These are phyloP conservation scores for Solanum lycopersicoides DNA, from an alignment of 257 asterid genomes.

Conservation along the genomic window DNA sequence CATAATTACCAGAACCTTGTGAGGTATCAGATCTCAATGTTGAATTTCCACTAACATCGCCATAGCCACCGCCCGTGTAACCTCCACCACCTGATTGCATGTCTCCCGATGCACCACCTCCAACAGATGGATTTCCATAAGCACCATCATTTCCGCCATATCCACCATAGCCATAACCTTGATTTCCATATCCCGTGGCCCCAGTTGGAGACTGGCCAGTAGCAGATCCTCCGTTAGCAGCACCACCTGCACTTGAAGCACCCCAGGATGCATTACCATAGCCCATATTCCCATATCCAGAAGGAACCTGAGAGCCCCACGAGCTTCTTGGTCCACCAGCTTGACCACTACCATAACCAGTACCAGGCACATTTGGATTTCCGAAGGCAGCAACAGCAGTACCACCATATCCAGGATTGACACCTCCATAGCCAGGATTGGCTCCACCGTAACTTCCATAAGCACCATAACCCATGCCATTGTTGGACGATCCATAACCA, in stretches of 20 bases:
- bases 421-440: slow-evolving; percentile 52
- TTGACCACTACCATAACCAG: slow-evolving; percentile 55
- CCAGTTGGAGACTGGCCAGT: slow-evolving; percentile 64
- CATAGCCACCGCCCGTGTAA: slow-evolving; percentile 47
- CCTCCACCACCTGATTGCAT: slow-evolving; percentile 36
- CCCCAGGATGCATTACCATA: slow-evolving; percentile 74
- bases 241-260: slow-evolving; percentile 23
- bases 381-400: slow-evolving; percentile 52
- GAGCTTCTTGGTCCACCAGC: slow-evolving; percentile 51
- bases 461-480: slow-evolving; percentile 69
- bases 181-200: slow-evolving; percentile 60
- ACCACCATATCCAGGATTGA: slow-evolving; percentile 50
- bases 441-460: slow-evolving; percentile 59
- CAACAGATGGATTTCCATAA: slow-evolving; percentile 44
- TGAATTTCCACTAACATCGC: slow-evolving; percentile 47
- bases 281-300: slow-evolving; percentile 61
- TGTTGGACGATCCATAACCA: slow-evolving; percentile 65
- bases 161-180: slow-evolving; percentile 77
- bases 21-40: slow-evolving; percentile 63
- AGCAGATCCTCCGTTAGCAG: slow-evolving; percentile 34
- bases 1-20: slow-evolving; percentile 43
- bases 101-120: slow-evolving; percentile 35
- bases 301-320: slow-evolving; percentile 56
- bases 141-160: slow-evolving; percentile 52
- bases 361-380: slow-evolving; percentile 30